Percentiles rank a stretch among this genome's conserved stretches.
phyloP scores from a whole-genome alignment of 2,329 filamentous ascomycete genomes.

The Fusarium dlaminii region DNA sequence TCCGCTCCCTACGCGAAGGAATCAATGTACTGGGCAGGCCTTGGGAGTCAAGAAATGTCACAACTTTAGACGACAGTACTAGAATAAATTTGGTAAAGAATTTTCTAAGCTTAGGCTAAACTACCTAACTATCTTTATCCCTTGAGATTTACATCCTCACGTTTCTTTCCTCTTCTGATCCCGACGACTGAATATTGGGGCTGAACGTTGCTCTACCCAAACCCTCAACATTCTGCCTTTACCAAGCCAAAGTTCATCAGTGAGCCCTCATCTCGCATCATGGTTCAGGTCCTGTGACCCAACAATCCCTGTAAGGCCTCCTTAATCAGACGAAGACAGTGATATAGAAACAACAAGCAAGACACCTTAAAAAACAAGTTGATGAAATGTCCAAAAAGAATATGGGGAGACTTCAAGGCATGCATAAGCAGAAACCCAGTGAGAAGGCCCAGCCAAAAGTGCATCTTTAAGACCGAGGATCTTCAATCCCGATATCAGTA shows the following conservation, averaged over 20 bases:
- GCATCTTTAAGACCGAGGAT: no score
- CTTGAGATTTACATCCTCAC: rapidly evolving
- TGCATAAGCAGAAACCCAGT: not conserved
- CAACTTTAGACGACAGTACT: rapidly evolving
- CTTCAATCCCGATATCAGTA: not conserved
- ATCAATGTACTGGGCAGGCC: rapidly evolving
- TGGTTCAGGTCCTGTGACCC: not conserved
- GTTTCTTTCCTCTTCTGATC: not conserved
- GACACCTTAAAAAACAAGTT: not conserved
- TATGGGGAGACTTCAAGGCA: not conserved
- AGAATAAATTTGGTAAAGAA: not conserved
- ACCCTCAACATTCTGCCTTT: rapidly evolving
- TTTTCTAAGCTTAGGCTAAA: not conserved
- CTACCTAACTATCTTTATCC: not conserved
- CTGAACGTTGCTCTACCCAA: rapidly evolving
- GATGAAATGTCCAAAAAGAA: not conserved
- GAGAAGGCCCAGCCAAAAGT: not conserved
- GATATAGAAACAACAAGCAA: not conserved
- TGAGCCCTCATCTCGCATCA: rapidly evolving
- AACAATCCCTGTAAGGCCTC: not conserved
- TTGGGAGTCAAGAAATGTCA: rapidly evolving
- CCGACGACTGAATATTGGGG: rapidly evolving
- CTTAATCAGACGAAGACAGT: not conserved
- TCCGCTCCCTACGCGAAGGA: rapidly evolving
- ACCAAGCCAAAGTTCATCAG: not conserved